Base-by-base conservation (phyloP, 2,329 filamentous ascomycete genomes). In the Colletotrichum sp. region DNA sequence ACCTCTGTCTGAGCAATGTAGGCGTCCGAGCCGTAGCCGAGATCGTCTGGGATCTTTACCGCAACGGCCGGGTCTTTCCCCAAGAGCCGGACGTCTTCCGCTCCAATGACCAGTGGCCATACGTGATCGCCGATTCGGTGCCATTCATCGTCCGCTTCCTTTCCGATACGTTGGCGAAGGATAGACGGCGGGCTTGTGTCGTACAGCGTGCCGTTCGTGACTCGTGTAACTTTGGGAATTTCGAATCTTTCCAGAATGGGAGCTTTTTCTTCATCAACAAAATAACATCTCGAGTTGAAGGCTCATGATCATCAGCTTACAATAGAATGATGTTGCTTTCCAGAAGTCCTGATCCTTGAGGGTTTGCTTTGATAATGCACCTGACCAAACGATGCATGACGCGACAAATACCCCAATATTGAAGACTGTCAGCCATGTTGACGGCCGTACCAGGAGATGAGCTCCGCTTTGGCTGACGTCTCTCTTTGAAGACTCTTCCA, bases 1-100 rank as follows among this genome's bases (percentile, higher is more conserved):
- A 84, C 72, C 18, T 87, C 84, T 3, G 86, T 72, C 60, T 81
- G 78, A 4, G 78, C 83, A 66, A 83, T 80, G 73, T 84, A 84
- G 5, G 80, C 82, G 36, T 84, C 81, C 21, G 75, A 30, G 2
- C 83, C 84, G 57, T 82, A 75, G 16, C 79, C 81, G 77, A 81
- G 83, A 26, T 78, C 76, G 9, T 76, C 69, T n/a, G 82, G 79
- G 8, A 80, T 81, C 68, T 79, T 81, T 59, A 79, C 80, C 3
- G 78, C 78, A 2, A 74, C 55, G 4, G 66, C 34, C 1, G 83
- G 83, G 65, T 85, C 81, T 65, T 83, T 83, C 9, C 81, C 82
- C 5, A 83, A 75, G 2, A 67, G 72, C 2, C 64, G 32, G 3
- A 72, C 64, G 57, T 68, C 64, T 7, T 12, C 64, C 18, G 24